Evolutionary conservation across 345 rosid genomes (phyloP).

Genomic region (Microthlaspi erraticum): DNA sequence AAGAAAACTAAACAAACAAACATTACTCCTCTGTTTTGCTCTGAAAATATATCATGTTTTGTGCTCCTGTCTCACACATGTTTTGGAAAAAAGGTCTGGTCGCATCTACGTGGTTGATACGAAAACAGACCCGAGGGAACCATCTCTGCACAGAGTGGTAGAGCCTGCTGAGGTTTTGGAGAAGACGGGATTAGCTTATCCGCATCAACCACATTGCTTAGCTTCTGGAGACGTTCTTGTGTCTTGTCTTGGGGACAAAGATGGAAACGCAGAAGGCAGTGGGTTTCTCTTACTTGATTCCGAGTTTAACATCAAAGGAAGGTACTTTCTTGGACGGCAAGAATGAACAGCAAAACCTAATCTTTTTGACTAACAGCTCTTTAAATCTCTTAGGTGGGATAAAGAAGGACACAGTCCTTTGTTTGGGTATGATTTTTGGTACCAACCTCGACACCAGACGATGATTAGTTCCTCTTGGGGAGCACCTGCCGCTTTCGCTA

Average conservation of each 20-base stretch:
- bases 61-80: neutral
- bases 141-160: conserved; percentile 70
- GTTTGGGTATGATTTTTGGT: conserved; percentile 94
- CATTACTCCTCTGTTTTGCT: neutral
- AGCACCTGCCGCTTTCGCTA: conserved; percentile 79
- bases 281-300: conserved; percentile 92
- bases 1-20: conserved; percentile 13
- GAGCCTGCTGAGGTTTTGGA: conserved; percentile 56
- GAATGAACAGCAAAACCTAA: conserved; percentile 1
- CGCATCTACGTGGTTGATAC: conserved; percentile 72
- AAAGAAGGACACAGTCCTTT: conserved; percentile 73
- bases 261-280: conserved; percentile 82
- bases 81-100: conserved; percentile 61
- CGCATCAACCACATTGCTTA: conserved; percentile 95
- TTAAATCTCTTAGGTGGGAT: conserved; percentile 63
- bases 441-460: conserved; percentile 84
- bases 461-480: conserved; percentile 96
- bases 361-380: neutral
- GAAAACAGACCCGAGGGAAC: conserved; percentile 66
- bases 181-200: conserved; percentile 84
- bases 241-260: conserved; percentile 86
- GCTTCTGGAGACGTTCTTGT: conserved; percentile 83
- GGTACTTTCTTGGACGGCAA: neutral
- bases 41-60: neutral
- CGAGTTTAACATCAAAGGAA: conserved; percentile 73